Percentiles rank a stretch among this genome's conserved stretches.
Evolutionary conservation across 2,329 filamentous ascomycete genomes (phyloP).

Genomic region (Ophiostoma montium): DNA sequence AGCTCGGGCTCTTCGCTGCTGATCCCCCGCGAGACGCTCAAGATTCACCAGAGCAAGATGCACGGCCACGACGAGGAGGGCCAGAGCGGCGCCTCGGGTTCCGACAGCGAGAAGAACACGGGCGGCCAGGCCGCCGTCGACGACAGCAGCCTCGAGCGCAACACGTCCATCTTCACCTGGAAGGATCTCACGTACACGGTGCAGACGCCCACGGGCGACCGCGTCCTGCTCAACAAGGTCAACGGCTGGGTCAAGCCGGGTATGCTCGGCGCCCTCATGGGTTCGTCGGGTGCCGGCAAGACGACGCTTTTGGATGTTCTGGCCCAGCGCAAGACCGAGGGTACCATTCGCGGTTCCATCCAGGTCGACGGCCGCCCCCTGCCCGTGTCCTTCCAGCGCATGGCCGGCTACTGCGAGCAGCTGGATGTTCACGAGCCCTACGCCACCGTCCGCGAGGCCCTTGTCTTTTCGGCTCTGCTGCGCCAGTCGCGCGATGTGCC

Average conservation of each 20-base stretch:
- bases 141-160: slow-evolving; percentile 32
- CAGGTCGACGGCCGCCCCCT: slow-evolving; percentile 50
- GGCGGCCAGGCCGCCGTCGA: neutral
- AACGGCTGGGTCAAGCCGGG: slow-evolving; percentile 76
- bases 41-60: neutral
- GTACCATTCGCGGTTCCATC: slow-evolving; percentile 79
- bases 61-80: neutral
- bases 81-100: neutral
- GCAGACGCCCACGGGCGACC: slow-evolving; percentile 44
- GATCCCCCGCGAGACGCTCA: slow-evolving; percentile 11
- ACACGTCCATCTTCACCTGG: slow-evolving; percentile 61
- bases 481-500: slow-evolving; percentile 53
- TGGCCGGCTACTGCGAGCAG: slow-evolving; percentile 69
- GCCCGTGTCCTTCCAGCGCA: slow-evolving; percentile 73
- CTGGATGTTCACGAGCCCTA: slow-evolving; percentile 65
- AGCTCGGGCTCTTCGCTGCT: slow-evolving; percentile 7
- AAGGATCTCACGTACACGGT: slow-evolving; percentile 59
- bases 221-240: slow-evolving; percentile 61
- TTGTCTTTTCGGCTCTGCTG: slow-evolving; percentile 60
- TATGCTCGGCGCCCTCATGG: slow-evolving; percentile 67
- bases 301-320: slow-evolving; percentile 74
- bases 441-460: slow-evolving; percentile 61
- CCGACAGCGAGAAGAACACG: neutral
- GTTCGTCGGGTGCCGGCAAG: slow-evolving; percentile 69
- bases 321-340: slow-evolving; percentile 64